phyloP scores from a whole-genome alignment of 768 basidiomycete genomes.

The Tylopilus felleus region DNA sequence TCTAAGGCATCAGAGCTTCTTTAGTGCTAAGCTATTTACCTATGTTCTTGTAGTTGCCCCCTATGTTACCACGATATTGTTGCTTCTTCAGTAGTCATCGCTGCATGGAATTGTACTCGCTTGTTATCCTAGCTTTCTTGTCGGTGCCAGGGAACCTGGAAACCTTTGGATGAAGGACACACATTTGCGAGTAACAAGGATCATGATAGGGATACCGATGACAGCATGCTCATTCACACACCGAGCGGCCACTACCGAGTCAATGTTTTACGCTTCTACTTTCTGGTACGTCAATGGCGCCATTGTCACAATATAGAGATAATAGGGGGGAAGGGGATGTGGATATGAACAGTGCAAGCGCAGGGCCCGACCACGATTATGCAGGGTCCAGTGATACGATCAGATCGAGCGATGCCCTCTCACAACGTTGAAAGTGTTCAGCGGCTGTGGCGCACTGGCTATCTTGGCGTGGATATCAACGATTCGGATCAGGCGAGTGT shows the following conservation, averaged over 20 bases:
- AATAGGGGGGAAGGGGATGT: constrained; percentile 1
- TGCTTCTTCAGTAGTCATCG: neutral
- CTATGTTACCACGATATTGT: neutral
- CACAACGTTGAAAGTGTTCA: constrained; percentile 9
- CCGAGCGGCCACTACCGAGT: neutral
- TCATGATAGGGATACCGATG: neutral
- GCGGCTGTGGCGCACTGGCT: constrained; percentile 2
- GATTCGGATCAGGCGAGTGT: constrained; percentile 1
- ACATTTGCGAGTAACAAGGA: neutral
- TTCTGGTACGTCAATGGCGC: constrained; percentile 6
- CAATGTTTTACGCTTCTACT: neutral
- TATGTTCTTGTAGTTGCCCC: neutral
- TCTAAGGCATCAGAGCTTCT: neutral
- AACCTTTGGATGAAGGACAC: neutral
- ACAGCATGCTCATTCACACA: neutral
- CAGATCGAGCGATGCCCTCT: constrained; percentile 15
- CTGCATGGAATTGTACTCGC: neutral
- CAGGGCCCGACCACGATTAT: constrained; percentile 3
- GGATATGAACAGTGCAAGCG: constrained; percentile 2
- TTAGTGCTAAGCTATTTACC: neutral
- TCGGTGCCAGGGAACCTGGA: neutral
- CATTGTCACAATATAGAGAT: neutral
- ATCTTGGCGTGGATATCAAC: constrained; percentile 3
- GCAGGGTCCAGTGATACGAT: constrained; percentile 23
- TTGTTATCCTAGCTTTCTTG: neutral